phyloP scores from a whole-genome alignment of 1,284 basidiomycete species.

The Microbotryomycetes sp. region DNA sequence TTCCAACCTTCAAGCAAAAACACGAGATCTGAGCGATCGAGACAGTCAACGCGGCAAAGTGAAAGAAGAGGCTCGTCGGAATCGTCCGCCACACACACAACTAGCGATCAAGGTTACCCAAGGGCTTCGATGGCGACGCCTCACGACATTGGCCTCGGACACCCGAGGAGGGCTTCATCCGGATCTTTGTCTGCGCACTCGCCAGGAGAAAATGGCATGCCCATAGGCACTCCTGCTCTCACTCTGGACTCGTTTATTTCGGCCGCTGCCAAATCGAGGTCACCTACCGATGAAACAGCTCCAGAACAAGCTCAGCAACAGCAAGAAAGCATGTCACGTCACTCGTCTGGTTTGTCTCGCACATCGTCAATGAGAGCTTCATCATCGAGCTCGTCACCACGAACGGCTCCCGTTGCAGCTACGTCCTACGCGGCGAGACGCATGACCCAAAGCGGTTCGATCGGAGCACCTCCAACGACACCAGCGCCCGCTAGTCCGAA shows the following conservation, averaged over 20 bases:
- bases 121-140: slow-evolving; percentile 4
- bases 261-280: slow-evolving; percentile 20
- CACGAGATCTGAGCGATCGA: background rate
- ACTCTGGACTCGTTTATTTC: slow-evolving; percentile 32
- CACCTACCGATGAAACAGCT: slow-evolving; percentile 4
- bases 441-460: background rate
- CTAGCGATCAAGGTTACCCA: background rate
- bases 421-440: slow-evolving; percentile 1
- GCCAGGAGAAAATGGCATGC: background rate
- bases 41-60: background rate
- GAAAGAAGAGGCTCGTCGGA: background rate
- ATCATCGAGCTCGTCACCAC: background rate
- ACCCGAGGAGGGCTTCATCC: background rate
- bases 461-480: background rate
- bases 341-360: background rate
- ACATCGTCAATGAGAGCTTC: background rate
- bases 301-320: slow-evolving; percentile 6
- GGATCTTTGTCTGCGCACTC: background rate
- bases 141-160: slow-evolving; percentile 30
- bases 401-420: slow-evolving; percentile 6
- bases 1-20: slow-evolving; percentile 61
- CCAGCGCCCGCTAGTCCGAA: background rate
- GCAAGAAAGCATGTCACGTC: background rate
- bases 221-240: slow-evolving; percentile 24
- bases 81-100: background rate